These are phyloP conservation scores for Phaffia rhodozyma DNA, from an alignment of 1,284 basidiomycete genomes.

Conservation along the genomic window DNA sequence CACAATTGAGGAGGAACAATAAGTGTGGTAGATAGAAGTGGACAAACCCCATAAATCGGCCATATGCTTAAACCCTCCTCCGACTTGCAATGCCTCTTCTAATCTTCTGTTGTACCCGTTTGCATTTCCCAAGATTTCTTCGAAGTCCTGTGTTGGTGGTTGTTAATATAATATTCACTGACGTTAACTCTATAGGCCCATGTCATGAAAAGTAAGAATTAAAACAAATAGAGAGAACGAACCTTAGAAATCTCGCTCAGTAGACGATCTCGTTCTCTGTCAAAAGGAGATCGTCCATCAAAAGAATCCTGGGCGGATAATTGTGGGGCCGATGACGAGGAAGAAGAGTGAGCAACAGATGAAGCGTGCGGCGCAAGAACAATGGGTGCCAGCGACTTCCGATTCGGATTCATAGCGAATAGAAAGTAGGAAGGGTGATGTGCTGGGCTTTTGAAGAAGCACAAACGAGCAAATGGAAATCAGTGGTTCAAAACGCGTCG, in stretches of 20 bases:
- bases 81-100: constrained; percentile 83
- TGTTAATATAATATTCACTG: background rate
- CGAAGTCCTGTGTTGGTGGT: constrained; percentile 57
- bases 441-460: too few species aligned
- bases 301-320: constrained; percentile 6
- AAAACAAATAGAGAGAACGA: constrained; percentile 14
- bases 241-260: constrained; percentile 34
- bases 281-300: constrained; percentile 24
- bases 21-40: background rate
- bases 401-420: background rate
- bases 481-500: too few species aligned
- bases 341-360: too few species aligned
- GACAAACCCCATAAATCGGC: constrained; percentile 62
- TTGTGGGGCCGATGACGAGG: background rate
- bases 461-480: too few species aligned
- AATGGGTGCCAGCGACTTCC: constrained; percentile 14
- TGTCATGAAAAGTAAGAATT: background rate
- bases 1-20: background rate
- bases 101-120: constrained; percentile 85
- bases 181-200: too few species aligned
- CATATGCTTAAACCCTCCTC: constrained; percentile 83
- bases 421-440: too few species aligned
- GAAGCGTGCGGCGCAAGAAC: constrained; percentile 7
- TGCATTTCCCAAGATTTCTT: constrained; percentile 68
- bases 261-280: constrained; percentile 31